Conservation (phyloP, 176 grass and related monocot species). For the Rhipidocladum racemiflorum region DNA sequence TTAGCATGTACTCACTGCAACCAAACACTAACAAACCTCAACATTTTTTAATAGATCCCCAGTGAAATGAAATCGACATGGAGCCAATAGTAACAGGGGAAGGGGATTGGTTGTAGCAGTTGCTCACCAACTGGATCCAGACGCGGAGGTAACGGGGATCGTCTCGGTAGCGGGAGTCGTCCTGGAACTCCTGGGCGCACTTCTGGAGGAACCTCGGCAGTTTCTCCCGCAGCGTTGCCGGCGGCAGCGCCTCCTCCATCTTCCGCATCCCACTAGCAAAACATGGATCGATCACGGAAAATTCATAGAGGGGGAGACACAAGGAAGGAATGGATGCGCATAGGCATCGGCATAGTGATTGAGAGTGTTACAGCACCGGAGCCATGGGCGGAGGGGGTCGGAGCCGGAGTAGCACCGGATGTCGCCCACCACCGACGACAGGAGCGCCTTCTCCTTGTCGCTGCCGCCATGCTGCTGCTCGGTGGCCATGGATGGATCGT, state of each 20-base stretch:
- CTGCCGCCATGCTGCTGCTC: conserved; percentile 8
- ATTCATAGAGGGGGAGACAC: not conserved
- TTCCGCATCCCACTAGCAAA: conserved; percentile 52
- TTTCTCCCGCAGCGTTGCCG: conserved; percentile 53
- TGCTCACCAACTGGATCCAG: conserved; percentile 76
- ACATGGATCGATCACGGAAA: not conserved
- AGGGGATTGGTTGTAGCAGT: not conserved
- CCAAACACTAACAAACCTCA: not conserved
- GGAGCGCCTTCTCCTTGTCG: conserved; percentile 54
- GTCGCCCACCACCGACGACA: conserved; percentile 58
- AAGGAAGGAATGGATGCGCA: not conserved
- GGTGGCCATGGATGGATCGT: conserved; percentile 41
- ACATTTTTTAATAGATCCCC: not conserved
- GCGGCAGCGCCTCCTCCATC: conserved; percentile 56
- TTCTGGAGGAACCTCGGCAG: conserved; percentile 93
- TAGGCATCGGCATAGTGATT: not conserved
- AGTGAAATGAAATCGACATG: not conserved
- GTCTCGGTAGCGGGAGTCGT: conserved; percentile 54
- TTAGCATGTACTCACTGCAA: not conserved
- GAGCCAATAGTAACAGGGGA: not conserved
- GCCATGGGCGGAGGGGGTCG: conserved; percentile 84
- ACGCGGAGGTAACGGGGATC: conserved; percentile 72
- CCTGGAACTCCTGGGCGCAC: conserved; percentile 78
- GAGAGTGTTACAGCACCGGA: conserved; percentile 37
- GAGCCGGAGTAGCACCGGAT: conserved; percentile 65